phyloP scores from a whole-genome alignment of 768 basidiomycete genomes.

The Porpolomopsis calyptriformis region DNA sequence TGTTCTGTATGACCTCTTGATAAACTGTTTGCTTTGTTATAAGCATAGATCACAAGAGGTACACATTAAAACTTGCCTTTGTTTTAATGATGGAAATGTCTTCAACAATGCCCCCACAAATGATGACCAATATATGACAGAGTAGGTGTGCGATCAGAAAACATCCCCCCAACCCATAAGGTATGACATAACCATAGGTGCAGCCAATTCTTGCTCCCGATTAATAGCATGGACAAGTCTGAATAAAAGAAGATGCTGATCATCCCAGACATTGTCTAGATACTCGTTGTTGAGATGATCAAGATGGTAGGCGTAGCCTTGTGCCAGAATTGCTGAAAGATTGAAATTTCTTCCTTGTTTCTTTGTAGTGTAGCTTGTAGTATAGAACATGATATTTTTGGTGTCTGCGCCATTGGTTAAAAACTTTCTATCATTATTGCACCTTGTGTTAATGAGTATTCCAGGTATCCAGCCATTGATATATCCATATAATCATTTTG shows the following conservation, averaged over 20 bases:
- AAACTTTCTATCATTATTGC: constrained; percentile 33
- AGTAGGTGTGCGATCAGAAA: constrained; percentile 21
- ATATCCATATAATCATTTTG: constrained; percentile 8
- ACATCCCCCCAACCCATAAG: constrained; percentile 29
- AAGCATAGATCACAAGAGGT: neutral
- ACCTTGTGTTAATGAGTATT: neutral
- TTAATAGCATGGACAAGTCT: constrained; percentile 18
- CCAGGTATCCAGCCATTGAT: constrained; percentile 3
- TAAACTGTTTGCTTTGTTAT: neutral
- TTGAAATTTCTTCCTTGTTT: constrained; percentile 21
- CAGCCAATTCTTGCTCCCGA: constrained; percentile 19
- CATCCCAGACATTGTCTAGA: neutral
- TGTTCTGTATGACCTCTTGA: too few relatives aligned
- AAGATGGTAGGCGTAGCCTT: constrained; percentile 16
- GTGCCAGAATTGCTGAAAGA: constrained; percentile 20
- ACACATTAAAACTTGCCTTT: neutral
- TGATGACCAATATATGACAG: constrained; percentile 19
- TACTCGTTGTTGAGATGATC: neutral
- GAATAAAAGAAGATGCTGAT: constrained; percentile 9
- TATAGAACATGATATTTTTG: constrained; percentile 25
- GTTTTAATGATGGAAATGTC: neutral
- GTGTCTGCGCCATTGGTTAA: constrained; percentile 26
- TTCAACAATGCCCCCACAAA: neutral
- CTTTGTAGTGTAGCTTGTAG: constrained; percentile 13
- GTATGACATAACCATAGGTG: too few relatives aligned